Evolutionary conservation across 345 rosid genomes (phyloP).

Genomic region (Eucalyptus polybractea): DNA sequence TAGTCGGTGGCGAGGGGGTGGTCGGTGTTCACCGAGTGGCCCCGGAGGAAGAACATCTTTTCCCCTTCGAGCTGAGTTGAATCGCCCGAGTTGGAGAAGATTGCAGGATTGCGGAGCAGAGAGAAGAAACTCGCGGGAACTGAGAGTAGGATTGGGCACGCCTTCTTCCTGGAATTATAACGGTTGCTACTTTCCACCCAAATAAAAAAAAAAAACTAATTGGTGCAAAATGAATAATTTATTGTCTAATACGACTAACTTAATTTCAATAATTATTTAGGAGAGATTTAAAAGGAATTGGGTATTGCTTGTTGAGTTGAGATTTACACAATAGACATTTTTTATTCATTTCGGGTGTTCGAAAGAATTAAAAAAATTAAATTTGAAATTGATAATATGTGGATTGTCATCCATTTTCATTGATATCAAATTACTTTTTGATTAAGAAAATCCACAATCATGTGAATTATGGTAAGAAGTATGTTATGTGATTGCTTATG

Average conservation of each 20-base stretch:
- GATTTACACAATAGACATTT: not conserved
- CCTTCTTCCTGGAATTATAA: not conserved
- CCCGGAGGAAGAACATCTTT: constrained; percentile 64
- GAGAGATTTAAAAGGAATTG: not conserved
- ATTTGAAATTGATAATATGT: accelerated
- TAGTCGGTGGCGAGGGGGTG: constrained; percentile 41
- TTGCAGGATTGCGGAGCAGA: not conserved
- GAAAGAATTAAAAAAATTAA: accelerated
- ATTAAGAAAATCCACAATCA: accelerated
- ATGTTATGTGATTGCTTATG: not conserved
- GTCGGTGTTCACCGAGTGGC: constrained; percentile 45
- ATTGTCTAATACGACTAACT: not conserved
- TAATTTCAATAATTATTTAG: not conserved
- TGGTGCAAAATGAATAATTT: not conserved
- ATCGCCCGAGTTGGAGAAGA: not conserved
- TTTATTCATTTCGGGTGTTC: not conserved
- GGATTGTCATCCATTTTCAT: accelerated
- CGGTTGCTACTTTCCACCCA: not conserved
- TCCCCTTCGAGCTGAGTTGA: not conserved
- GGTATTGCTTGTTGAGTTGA: not conserved
- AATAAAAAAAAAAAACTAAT: not conserved
- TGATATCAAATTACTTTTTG: not conserved
- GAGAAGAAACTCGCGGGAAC: not conserved
- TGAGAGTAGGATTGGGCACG: not conserved
- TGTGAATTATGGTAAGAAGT: accelerated